Evolutionary conservation across 768 basidiomycete species (phyloP).

Genomic region (Psilocybe tampanensis): DNA sequence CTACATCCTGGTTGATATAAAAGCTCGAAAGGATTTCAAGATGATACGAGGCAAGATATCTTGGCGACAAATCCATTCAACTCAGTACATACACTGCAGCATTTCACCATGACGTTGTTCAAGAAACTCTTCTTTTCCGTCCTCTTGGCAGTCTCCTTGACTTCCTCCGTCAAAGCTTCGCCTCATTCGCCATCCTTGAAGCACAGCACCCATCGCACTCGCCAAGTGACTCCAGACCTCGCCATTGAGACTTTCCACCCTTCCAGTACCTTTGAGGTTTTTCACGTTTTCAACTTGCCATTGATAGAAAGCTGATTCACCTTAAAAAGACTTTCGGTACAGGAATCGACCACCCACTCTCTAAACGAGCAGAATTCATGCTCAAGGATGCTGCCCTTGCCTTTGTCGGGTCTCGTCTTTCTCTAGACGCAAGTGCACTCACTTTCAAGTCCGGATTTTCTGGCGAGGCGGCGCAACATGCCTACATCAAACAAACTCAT

Average conservation of each 20-base stretch:
- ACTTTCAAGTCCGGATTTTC: conserved; percentile 15
- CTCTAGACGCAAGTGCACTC: conserved; percentile 14
- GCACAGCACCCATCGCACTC: conserved; percentile 33
- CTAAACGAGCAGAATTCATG: conserved; percentile 19
- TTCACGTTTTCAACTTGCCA: background rate
- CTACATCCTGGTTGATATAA: background rate
- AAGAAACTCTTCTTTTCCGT: conserved; percentile 29
- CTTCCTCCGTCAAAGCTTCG: conserved; percentile 25
- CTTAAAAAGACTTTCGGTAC: conserved; percentile 16
- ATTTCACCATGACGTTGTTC: conserved; percentile 22
- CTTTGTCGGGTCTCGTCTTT: conserved; percentile 21
- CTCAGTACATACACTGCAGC: background rate
- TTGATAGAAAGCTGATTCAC: too few relatives aligned
- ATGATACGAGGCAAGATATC: background rate
- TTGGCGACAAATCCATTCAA: background rate
- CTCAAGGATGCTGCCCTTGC: conserved; percentile 21
- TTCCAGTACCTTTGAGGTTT: conserved; percentile 34
- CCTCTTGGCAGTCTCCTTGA: conserved; percentile 25
- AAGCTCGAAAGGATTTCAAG: background rate
- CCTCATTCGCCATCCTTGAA: conserved; percentile 28
- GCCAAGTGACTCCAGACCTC: conserved; percentile 28
- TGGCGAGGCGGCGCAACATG: conserved; percentile 14
- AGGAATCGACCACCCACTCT: conserved; percentile 23
- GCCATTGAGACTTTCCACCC: conserved; percentile 39
- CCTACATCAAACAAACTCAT: conserved; percentile 28